Evolutionary conservation across 78 protist genomes (phyloP), one percentile per base, ranked within the genome.

Genomic region (Andalucia godoyi): DNA sequence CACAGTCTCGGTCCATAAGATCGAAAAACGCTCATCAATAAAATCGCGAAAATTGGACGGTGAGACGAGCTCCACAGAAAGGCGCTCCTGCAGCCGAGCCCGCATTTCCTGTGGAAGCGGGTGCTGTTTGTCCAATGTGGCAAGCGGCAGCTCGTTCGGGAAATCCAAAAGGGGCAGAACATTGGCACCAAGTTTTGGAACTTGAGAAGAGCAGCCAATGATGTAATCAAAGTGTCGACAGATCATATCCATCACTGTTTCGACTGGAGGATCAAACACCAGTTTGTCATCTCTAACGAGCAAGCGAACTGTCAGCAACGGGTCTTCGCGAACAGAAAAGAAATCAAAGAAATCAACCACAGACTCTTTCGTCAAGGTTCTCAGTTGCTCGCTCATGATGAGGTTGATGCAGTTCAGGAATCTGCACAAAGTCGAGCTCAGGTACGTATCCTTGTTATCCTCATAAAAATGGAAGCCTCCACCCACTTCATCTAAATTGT

Each of bases 401-500:
- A 67, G 42, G 38, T 67, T 67, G 58, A 67, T 51, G 61, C 47
- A 52, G 18, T 30, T 5, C 52, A 58, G 52, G 36, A 67, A 67
- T 21, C 73, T 21, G 40, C 23, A 57, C 73, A 67, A 52, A 12
- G 61, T 68, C 34, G 45, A 23, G 50, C 13, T 25, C 6, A 4
- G n/a, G 73, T 25, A 67, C 50, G 61, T 18, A 25, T 67, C 73
- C 8, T 15, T 34, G 49, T 51, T 52, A 32, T 67, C 73, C 42
- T 67, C 73, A 59, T 54, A 67, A 29, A 67, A 67, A 47, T 67
- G 47, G 73, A 67, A 67, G 42, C 42, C 54, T n/a, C n/a, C n/a
- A n/a, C n/a, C n/a, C n/a, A n/a, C n/a, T n/a, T 47, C 40, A 47
- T 67, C 73, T 17, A 67, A 32, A 9, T 67, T 59, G 61, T 67